Conservation (phyloP, 164 flowering plant genomes). For the Cinnamomum chago region DNA sequence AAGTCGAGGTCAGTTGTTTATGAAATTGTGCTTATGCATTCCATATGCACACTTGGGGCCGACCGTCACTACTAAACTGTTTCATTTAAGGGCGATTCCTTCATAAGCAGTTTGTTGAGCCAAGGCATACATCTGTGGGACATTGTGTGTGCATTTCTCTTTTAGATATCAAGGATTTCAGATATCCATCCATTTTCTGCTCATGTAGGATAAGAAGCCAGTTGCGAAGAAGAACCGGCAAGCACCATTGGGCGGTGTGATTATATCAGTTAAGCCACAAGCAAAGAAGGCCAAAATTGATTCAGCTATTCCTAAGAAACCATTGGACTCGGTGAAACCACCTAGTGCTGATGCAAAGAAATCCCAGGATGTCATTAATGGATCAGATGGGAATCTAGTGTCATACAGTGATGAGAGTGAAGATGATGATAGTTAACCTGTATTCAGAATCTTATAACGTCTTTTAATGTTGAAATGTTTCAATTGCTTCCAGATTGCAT, state of each 20-base stretch:
- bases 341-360: conserved; percentile 15
- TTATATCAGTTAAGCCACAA: conserved; percentile 72
- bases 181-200: background rate
- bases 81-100: background rate
- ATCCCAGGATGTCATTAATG: conserved; percentile 14
- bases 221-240: conserved; percentile 51
- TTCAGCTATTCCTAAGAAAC: conserved; percentile 16
- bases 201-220: conserved; percentile 42
- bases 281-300: conserved; percentile 74
- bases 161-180: background rate
- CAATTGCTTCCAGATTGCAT: background rate
- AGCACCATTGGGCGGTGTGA: conserved; percentile 41
- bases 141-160: no score
- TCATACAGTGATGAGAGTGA: conserved; percentile 94
- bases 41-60: background rate
- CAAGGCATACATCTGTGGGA: no score
- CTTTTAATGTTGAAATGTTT: background rate
- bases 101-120: no score
- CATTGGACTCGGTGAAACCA: conserved; percentile 16
- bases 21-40: background rate
- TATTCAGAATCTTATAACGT: background rate
- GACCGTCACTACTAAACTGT: background rate
- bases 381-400: conserved; percentile 39
- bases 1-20: conserved; percentile 41
- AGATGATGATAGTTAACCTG: conserved; percentile 36